These are phyloP conservation scores for Castanospermum australe DNA, from an alignment of 306 rosid genomes.

Conservation along the genomic window DNA sequence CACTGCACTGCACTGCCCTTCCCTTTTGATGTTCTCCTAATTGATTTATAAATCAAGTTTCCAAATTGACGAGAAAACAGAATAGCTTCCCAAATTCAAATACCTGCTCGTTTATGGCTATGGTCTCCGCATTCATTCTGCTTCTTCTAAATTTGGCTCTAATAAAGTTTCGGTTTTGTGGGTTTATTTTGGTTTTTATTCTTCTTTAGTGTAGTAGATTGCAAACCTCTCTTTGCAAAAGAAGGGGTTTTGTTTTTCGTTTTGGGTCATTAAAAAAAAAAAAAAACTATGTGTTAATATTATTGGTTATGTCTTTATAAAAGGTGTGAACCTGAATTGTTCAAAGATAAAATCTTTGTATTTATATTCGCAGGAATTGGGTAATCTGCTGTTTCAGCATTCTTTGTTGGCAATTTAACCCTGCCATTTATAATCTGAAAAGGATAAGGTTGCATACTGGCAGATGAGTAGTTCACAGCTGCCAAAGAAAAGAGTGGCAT, in stretches of 20 bases:
- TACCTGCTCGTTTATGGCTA: no score
- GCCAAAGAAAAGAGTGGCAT: slow-evolving; percentile 87
- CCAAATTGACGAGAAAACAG: no score
- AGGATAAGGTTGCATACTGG: background rate
- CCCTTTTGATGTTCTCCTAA: no score
- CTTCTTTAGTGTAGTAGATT: background rate
- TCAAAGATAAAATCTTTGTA: background rate
- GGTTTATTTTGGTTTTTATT: background rate
- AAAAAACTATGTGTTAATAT: background rate
- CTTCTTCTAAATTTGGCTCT: no score
- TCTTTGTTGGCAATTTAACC: background rate
- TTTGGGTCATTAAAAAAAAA: no score
- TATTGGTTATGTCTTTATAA: background rate
- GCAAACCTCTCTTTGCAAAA: no score
- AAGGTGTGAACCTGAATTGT: background rate
- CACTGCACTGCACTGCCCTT: no score
- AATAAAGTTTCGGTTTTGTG: slow-evolving; percentile 13
- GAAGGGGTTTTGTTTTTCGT: no score
- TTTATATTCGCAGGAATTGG: slow-evolving; percentile 31
- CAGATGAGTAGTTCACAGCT: slow-evolving; percentile 50
- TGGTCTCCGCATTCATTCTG: no score
- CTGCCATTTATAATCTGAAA: slow-evolving; percentile 1
- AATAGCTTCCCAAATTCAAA: no score
- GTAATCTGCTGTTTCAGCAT: background rate
- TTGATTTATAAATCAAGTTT: no score